Evolutionary conservation across 495 filamentous ascomycete species (phyloP), one percentile per base, ranked within the genome.

Genomic region (Platismatia glauca): DNA sequence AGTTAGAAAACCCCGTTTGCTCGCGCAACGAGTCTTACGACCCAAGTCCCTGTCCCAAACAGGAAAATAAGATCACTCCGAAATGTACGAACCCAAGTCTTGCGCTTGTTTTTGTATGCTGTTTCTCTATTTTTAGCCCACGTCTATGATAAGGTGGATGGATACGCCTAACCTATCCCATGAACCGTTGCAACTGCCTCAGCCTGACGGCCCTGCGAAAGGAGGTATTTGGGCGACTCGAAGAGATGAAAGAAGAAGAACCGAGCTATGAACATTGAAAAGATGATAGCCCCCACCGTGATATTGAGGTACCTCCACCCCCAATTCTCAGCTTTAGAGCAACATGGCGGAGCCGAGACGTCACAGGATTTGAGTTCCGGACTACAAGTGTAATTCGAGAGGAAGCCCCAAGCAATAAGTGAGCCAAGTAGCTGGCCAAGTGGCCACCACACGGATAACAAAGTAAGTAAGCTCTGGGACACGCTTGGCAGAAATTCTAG

Each of bases 271-370:
- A 90, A 93, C 77, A 83, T 81, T 60, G 80, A 59, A 35, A 93
- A 76, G 1, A 89, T 91, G 31, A 94, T 71, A 5, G 83, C 85
- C 35, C 90, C 90, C 60, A 90, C 78, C 11, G 83, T 79, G 48
- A 89, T 76, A 63, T 87, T 75, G 59, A 92, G 79, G 65, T 91
- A 95, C 41, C 90, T 78, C 90, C 90, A 95, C 57, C 90, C 90
- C 85, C 86, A 87, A 64, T 91, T 92, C 52, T 84, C 71, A 20
- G 70, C 70, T 66, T 76, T 76, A 24, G 76, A 80, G 69, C 89
- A 91, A 68, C 74, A 77, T 34, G 71, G 70, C 5, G 68, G 66
- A 60, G 69, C 66, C 9, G 71, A 69, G 48, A 73, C 69, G 57
- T 74, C 68, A 64, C 77, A 77, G 34, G 72, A 71, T 2, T 61